Evolutionary conservation across 2,329 filamentous ascomycete genomes (phyloP).

Genomic region (Leptographium radiaticola): DNA sequence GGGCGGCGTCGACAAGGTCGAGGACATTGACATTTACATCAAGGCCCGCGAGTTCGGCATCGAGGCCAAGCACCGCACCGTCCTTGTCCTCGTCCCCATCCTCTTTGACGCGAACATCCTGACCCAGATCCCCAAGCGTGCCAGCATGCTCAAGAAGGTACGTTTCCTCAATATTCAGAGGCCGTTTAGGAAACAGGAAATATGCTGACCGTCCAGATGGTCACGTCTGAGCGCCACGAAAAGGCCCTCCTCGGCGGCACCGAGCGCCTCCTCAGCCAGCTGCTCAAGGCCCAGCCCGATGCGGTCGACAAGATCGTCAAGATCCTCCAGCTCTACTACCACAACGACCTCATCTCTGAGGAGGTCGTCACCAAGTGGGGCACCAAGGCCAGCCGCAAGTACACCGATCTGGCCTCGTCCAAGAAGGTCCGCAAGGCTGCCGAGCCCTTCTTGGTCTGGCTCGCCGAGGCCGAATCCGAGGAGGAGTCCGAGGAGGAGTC

Average conservation of each 20-base stretch:
- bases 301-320: conserved; percentile 65
- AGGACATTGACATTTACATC: conserved; percentile 83
- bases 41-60: conserved; percentile 96
- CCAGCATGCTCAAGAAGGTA: conserved; percentile 79
- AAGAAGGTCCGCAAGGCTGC: conserved; percentile 94
- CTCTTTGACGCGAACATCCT: conserved; percentile 85
- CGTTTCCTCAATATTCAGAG: conserved; percentile 15
- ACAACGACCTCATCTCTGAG: conserved; percentile 79
- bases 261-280: conserved; percentile 69
- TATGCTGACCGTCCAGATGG: conserved; percentile 24
- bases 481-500: conserved; percentile 41
- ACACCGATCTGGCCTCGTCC: conserved; percentile 76
- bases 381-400: conserved; percentile 94
- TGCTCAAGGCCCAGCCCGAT: conserved; percentile 65
- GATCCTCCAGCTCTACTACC: conserved; percentile 81
- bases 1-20: conserved; percentile 64
- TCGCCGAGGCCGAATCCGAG: conserved; percentile 72
- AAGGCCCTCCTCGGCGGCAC: conserved; percentile 91
- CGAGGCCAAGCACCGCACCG: conserved; percentile 84
- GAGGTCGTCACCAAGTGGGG: conserved; percentile 87
- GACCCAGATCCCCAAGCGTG: conserved; percentile 74
- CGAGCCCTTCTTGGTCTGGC: conserved; percentile 88
- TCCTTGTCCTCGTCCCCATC: conserved; percentile 83
- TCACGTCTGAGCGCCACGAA: conserved; percentile 86
- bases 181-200: not conserved